Base-by-base conservation (phyloP, 306 rosid species). In the Psophocarpus tetragonolobus region DNA sequence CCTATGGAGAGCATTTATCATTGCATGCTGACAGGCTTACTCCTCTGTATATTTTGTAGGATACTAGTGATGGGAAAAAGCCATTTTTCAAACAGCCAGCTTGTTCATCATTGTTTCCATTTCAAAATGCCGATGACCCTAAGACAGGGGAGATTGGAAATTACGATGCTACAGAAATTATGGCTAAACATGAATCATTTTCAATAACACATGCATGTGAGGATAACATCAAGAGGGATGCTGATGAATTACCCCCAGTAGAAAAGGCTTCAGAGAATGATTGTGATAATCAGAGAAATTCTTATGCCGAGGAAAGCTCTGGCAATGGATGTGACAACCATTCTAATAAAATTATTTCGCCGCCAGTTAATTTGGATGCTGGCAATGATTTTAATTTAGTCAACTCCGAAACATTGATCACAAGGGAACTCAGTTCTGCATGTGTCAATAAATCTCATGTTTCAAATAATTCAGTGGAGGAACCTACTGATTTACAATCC, bases 401-500 rank as follows among this genome's bases (percentile, higher is more conserved):
- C 54, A 64, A 60, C 41, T 45, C 66, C 9, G 74, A 84, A 68
- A 65, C 78, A 13, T 50, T 85, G 29, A 7, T 66, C 57, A 77
- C 67, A 63, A 84, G 50, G 51, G 84, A 76, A 67, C 8, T 30
- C 69, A 17, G 68, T 76, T 83, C 73, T 61, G 50, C 73, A 21
- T 11, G 51, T 58, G 75, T 29, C 54, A 79, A 61, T 73, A 73
- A 23, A 39, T 56, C 84, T 61, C 53, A 71, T 48, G 60, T 39
- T 65, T 81, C 71, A 71, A 70, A 72, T 42, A 56, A 70, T 54
- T 51, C 89, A 76, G 80, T 42, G 23, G 77, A 84, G 61, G 85
- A 74, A 75, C 62, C 61, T 51, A 68, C 80, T 56, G 74, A 54
- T 67, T 80, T 68, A 47, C 74, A 74, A 53, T 47, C 76, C 69